Conservation (phyloP, 495 filamentous ascomycete species). For the Astrothelium subdiscretum region DNA sequence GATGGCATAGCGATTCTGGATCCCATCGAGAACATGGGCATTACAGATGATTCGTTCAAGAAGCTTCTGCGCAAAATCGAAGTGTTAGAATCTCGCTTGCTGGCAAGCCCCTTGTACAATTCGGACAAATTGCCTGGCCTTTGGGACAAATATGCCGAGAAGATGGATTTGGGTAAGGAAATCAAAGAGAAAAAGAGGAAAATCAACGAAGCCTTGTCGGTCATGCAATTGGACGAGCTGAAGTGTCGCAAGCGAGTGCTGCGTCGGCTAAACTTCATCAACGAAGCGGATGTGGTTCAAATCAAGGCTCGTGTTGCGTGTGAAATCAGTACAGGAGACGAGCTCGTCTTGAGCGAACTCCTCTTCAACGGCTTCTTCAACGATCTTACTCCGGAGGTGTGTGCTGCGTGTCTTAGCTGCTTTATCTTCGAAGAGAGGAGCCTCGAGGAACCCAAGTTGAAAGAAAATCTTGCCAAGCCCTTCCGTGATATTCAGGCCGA, state of each 20-base stretch:
- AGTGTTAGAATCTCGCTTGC: slow-evolving; percentile 81
- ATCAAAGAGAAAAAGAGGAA: slow-evolving; percentile 82
- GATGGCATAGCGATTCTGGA: slow-evolving; percentile 82
- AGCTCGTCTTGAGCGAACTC: slow-evolving; percentile 81
- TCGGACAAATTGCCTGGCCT: slow-evolving; percentile 70
- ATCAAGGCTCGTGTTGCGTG: slow-evolving; percentile 93
- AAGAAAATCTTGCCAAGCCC: slow-evolving; percentile 75
- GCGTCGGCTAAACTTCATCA: slow-evolving; percentile 88
- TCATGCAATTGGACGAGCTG: slow-evolving; percentile 88
- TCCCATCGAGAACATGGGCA: slow-evolving; percentile 89
- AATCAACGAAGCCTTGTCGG: slow-evolving; percentile 67
- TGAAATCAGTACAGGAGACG: slow-evolving; percentile 90
- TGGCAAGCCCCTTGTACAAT: slow-evolving; percentile 79
- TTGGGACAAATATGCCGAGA: slow-evolving; percentile 72
- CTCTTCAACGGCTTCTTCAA: slow-evolving; percentile 98
- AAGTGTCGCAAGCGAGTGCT: slow-evolving; percentile 95
- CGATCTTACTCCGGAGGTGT: slow-evolving; percentile 75
- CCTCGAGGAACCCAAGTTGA: slow-evolving; percentile 53
- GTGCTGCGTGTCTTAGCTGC: slow-evolving; percentile 71
- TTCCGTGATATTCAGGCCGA: slow-evolving; percentile 74
- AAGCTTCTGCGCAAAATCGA: slow-evolving; percentile 93
- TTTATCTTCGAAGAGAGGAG: slow-evolving; percentile 97
- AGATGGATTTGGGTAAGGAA: slow-evolving; percentile 59
- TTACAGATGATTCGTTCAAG: slow-evolving; percentile 85
- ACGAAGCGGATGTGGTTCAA: slow-evolving; percentile 85